Evolutionary conservation across 148 eudicot genomes (phyloP).

Genomic region (Pouteria glomerata): DNA sequence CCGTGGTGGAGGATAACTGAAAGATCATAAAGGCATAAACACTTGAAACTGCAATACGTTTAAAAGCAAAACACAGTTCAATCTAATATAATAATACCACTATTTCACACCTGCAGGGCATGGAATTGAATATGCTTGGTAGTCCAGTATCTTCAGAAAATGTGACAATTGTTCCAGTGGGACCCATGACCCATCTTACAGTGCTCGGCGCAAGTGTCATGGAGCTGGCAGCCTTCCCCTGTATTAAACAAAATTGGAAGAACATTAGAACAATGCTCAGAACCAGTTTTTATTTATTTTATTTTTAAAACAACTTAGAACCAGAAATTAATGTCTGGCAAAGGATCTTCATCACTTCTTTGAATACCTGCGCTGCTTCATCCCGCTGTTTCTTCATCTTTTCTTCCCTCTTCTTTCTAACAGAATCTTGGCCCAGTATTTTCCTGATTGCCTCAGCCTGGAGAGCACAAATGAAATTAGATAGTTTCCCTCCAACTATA

Average conservation of each 20-base stretch:
- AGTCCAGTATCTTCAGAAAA: conserved; percentile 47
- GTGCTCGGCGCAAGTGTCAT: conserved; percentile 34
- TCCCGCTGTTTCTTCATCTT: conserved; percentile 45
- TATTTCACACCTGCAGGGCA: conserved; percentile 36
- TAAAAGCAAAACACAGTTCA: background rate
- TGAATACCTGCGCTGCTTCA: conserved; percentile 50
- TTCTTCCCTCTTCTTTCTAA: conserved; percentile 46
- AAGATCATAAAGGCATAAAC: background rate
- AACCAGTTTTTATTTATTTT: no score
- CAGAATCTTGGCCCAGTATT: conserved; percentile 55
- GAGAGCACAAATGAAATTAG: background rate
- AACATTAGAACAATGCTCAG: background rate
- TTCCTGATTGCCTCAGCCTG: conserved; percentile 58
- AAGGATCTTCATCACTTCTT: background rate
- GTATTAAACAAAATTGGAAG: conserved; percentile 13
- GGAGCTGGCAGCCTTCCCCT: conserved; percentile 37
- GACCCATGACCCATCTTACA: conserved; percentile 42
- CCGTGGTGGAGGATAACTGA: conserved; percentile 59
- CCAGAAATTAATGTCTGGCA: no score
- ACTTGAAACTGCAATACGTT: no score
- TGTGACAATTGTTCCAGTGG: conserved; percentile 39
- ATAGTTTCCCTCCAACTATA: background rate
- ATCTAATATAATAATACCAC: background rate
- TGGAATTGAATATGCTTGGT: conserved; percentile 38
- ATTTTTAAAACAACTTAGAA: no score